Conservation (phyloP, 1,284 basidiomycete species). For the Trichosporon faecale region DNA sequence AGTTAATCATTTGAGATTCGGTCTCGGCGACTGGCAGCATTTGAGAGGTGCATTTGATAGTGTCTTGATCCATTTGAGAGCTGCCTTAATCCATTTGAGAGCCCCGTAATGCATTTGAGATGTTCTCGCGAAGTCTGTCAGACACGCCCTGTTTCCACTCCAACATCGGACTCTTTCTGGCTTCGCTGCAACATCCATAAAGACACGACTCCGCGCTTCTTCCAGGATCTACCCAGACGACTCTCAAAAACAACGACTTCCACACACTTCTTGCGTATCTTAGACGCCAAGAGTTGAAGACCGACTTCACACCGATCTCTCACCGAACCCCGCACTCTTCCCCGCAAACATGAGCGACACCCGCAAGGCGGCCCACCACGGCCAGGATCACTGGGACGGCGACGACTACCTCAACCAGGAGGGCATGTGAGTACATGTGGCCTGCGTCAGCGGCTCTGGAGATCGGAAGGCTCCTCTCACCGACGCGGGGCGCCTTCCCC, state of each 20-base stretch:
- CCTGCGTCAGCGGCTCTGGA: not conserved
- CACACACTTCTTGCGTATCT: too few relatives aligned
- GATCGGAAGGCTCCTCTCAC: too few relatives aligned
- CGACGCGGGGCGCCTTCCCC: too few relatives aligned
- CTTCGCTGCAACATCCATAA: not conserved
- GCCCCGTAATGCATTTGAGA: not conserved
- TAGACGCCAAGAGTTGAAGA: too few relatives aligned
- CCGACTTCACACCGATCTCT: slow-evolving; percentile 10
- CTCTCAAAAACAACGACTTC: too few relatives aligned
- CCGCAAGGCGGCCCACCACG: slow-evolving; percentile 11
- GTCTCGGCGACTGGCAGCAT: not conserved
- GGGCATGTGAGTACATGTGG: slow-evolving; percentile 35
- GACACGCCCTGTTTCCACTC: not conserved
- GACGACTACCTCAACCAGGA: slow-evolving; percentile 35
- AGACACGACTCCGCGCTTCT: too few relatives aligned
- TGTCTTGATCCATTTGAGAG: not conserved
- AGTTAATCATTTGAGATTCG: not conserved
- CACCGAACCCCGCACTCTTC: slow-evolving; percentile 18
- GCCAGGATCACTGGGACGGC: slow-evolving; percentile 37
- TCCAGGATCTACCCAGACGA: too few relatives aligned
- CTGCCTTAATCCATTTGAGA: not conserved
- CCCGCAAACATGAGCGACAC: not conserved
- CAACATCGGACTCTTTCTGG: not conserved
- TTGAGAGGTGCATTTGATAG: not conserved
- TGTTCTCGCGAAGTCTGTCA: not conserved